Evolutionary conservation across 345 rosid species (phyloP).

Genomic region (Sisymbrium altissimum): DNA sequence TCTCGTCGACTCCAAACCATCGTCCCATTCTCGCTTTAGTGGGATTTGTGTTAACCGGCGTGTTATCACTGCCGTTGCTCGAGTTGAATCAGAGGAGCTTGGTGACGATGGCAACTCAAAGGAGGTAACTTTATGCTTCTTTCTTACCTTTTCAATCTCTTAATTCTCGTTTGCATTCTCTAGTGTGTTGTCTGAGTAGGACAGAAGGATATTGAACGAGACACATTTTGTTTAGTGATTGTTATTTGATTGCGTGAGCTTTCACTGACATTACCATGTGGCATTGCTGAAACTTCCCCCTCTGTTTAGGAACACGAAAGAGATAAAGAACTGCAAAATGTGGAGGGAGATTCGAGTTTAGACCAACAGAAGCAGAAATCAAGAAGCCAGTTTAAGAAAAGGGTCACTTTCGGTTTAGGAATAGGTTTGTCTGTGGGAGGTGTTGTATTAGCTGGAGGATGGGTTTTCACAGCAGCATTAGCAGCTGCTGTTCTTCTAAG

Average conservation of each 20-base stretch:
- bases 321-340: too few species aligned
- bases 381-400: constrained; percentile 54
- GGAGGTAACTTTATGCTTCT: constrained; percentile 1
- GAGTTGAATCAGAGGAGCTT: constrained; percentile 43
- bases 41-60: constrained; percentile 38
- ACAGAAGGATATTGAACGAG: not conserved
- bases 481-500: constrained; percentile 74
- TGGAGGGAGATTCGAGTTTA: constrained; percentile 31
- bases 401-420: constrained; percentile 66
- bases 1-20: constrained; percentile 11
- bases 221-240: not conserved
- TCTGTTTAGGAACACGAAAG: constrained; percentile 48
- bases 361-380: constrained; percentile 43
- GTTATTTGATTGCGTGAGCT: not conserved
- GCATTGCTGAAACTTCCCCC: constrained; percentile 23
- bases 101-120: constrained; percentile 40
- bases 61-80: constrained; percentile 45
- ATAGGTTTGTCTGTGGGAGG: constrained; percentile 83
- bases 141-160: too few species aligned
- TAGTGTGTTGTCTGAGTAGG: too few species aligned
- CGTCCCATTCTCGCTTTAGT: too few species aligned
- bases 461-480: constrained; percentile 65
- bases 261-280: not conserved
- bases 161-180: too few species aligned
- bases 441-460: constrained; percentile 84